phyloP scores from a whole-genome alignment of 1,139 yeast genomes.

The Kodamaea suecica region DNA sequence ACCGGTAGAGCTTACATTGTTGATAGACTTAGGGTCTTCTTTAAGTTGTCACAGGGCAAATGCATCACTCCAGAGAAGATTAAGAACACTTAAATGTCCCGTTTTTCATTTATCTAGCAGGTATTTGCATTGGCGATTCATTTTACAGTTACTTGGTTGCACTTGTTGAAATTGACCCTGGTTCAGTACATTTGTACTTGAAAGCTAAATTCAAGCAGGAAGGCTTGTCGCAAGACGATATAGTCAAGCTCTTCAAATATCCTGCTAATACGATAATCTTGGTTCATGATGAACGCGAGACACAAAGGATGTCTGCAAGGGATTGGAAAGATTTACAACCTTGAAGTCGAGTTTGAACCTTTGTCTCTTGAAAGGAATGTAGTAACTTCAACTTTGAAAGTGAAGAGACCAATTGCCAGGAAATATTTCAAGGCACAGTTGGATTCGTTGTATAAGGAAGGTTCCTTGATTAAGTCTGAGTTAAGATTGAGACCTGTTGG shows the following conservation, averaged over 20 bases:
- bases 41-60: constrained; percentile 80
- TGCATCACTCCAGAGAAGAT: constrained; percentile 77
- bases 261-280: constrained; percentile 27
- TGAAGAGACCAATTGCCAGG: constrained; percentile 60
- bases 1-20: constrained; percentile 51
- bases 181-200: constrained; percentile 9
- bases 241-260: constrained; percentile 27
- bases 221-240: constrained; percentile 20
- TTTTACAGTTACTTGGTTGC: constrained; percentile 17
- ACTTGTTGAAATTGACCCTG: constrained; percentile 52
- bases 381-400: constrained; percentile 73
- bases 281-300: constrained; percentile 26
- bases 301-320: constrained; percentile 29
- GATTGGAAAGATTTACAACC: constrained; percentile 66
- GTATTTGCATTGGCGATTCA: constrained; percentile 43
- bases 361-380: constrained; percentile 60
- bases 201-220: constrained; percentile 15
- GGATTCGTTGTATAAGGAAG: constrained; percentile 60
- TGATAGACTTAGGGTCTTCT: constrained; percentile 78
- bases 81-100: constrained; percentile 60
- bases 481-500: too few relatives aligned
- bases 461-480: constrained; percentile 22
- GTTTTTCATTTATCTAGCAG: constrained; percentile 52
- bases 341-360: constrained; percentile 61
- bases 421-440: constrained; percentile 49